Conservation (phyloP, 306 rosid species). For the apple (Malus domestica) region DNA sequence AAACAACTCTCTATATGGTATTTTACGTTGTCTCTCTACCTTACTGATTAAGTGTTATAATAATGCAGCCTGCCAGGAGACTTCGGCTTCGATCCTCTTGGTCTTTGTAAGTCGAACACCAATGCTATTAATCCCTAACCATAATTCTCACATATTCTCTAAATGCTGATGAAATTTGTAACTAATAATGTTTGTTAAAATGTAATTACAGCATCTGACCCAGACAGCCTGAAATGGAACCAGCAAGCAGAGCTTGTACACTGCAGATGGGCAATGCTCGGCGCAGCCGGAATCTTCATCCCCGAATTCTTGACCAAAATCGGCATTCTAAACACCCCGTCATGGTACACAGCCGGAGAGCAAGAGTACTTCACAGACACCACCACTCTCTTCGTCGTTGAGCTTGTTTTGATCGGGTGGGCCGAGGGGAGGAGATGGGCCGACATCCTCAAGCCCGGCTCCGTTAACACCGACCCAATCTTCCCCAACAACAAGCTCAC, state of each 20-base stretch:
- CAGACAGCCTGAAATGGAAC: slow-evolving; percentile 64
- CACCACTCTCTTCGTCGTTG: slow-evolving; percentile 56
- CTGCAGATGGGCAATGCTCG: slow-evolving; percentile 81
- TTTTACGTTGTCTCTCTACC: neutral
- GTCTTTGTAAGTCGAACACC: slow-evolving; percentile 40
- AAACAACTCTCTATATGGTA: neutral
- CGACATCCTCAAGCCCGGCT: slow-evolving; percentile 61
- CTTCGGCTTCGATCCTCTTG: slow-evolving; percentile 79
- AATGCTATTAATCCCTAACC: neutral
- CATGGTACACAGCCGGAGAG: slow-evolving; percentile 72
- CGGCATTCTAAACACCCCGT: slow-evolving; percentile 58
- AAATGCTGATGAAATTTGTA: neutral
- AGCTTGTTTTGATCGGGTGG: slow-evolving; percentile 65
- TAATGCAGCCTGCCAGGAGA: slow-evolving; percentile 61
- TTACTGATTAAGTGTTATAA: neutral
- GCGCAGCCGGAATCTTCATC: slow-evolving; percentile 74
- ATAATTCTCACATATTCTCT: too few relatives aligned
- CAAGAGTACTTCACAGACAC: slow-evolving; percentile 67
- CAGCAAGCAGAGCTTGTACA: slow-evolving; percentile 58
- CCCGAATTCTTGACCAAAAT: slow-evolving; percentile 68
- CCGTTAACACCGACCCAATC: slow-evolving; percentile 65
- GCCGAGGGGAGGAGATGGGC: slow-evolving; percentile 80
- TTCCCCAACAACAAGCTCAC: slow-evolving; percentile 83
- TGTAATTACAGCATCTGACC: slow-evolving; percentile 52
- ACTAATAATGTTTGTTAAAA: neutral